phyloP scores from a whole-genome alignment of 2,329 filamentous ascomycete species.

The Penicillium sp. region DNA sequence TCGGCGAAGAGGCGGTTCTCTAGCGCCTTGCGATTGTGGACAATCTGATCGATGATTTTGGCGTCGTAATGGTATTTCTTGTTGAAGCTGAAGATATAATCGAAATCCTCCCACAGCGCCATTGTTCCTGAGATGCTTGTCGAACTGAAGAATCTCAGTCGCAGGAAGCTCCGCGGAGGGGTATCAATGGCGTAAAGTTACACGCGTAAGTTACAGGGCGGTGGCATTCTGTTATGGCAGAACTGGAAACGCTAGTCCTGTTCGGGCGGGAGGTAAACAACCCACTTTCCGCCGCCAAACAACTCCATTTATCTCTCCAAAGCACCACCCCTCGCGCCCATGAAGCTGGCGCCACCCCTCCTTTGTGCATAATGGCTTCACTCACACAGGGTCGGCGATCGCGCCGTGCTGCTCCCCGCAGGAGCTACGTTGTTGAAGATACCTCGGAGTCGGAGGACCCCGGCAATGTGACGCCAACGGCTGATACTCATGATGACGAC shows the following conservation, averaged over 20 bases:
- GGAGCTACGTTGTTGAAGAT: slow-evolving; percentile 72
- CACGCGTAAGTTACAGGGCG: slow-evolving; percentile 23
- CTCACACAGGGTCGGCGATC: slow-evolving; percentile 53
- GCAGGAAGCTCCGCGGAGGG: slow-evolving; percentile 13
- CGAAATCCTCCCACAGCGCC: slow-evolving; percentile 60
- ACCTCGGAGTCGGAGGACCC: slow-evolving; percentile 71
- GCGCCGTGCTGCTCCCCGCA: slow-evolving; percentile 62
- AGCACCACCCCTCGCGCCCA: slow-evolving; percentile 25
- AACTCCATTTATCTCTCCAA: slow-evolving; percentile 8
- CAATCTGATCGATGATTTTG: slow-evolving; percentile 61
- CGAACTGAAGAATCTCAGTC: not conserved
- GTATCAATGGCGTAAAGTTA: slow-evolving; percentile 16
- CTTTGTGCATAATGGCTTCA: slow-evolving; percentile 37
- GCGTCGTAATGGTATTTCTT: slow-evolving; percentile 62
- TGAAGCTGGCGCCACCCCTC: slow-evolving; percentile 24
- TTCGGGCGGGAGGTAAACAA: slow-evolving; percentile 41
- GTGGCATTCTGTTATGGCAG: slow-evolving; percentile 35
- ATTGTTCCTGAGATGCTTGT: slow-evolving; percentile 26
- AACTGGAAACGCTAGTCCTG: slow-evolving; percentile 31
- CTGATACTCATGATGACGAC: slow-evolving; percentile 48
- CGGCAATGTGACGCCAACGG: slow-evolving; percentile 48
- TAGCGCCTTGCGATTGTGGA: slow-evolving; percentile 64
- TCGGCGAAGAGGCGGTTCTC: slow-evolving; percentile 76
- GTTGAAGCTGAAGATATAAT: slow-evolving; percentile 64
- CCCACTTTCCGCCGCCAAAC: slow-evolving; percentile 29